phyloP scores from a whole-genome alignment of 768 basidiomycete species.

The Boletales sp. region DNA sequence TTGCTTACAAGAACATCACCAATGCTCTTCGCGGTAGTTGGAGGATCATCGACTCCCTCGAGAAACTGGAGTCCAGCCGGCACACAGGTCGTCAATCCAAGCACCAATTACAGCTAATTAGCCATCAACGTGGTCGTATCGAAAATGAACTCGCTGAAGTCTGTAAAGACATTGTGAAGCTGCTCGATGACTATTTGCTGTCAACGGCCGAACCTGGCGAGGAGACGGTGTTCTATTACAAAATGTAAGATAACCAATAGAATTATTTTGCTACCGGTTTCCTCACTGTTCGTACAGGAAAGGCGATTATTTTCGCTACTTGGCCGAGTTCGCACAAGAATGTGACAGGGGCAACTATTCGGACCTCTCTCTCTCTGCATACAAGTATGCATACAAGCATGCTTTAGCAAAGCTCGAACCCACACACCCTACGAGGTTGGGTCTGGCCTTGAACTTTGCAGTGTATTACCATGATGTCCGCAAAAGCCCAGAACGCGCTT shows the following conservation, averaged over 20 bases:
- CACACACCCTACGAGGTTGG: conserved; percentile 83
- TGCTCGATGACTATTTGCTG: conserved; percentile 60
- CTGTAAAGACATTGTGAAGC: conserved; percentile 74
- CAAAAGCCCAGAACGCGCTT: conserved; percentile 81
- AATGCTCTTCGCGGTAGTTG: conserved; percentile 81
- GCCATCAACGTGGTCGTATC: conserved; percentile 68
- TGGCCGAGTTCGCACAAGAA: conserved; percentile 79
- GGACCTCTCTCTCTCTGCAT: conserved; percentile 75
- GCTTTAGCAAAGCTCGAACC: conserved; percentile 69
- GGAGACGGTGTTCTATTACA: conserved; percentile 86
- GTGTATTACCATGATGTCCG: conserved; percentile 90
- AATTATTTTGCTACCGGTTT: background rate
- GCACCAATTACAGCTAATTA: conserved; percentile 61
- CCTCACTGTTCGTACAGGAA: conserved; percentile 45
- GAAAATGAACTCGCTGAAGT: conserved; percentile 72
- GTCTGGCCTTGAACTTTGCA: conserved; percentile 89
- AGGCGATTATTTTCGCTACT: conserved; percentile 90
- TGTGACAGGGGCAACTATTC: conserved; percentile 66
- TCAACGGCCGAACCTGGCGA: conserved; percentile 70
- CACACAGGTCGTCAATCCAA: conserved; percentile 22
- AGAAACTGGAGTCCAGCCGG: conserved; percentile 53
- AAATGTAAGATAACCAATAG: conserved; percentile 55
- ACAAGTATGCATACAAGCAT: conserved; percentile 84
- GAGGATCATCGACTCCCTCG: conserved; percentile 75
- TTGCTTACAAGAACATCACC: conserved; percentile 90